phyloP scores from a whole-genome alignment of 768 basidiomycete genomes.

The Mycena belliarum region DNA sequence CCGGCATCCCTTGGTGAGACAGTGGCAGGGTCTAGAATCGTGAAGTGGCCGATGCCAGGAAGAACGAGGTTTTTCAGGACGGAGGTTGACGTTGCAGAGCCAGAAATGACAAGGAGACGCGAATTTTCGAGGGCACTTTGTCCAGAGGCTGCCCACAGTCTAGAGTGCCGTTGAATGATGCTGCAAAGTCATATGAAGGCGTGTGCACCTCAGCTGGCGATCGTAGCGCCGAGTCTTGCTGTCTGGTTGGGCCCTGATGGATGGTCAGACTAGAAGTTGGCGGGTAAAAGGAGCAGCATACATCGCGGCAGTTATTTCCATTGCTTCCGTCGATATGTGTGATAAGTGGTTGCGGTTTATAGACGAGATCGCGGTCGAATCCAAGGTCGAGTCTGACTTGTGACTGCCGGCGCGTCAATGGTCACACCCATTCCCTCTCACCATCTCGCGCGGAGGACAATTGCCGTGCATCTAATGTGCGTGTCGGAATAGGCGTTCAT shows the following conservation, averaged over 20 bases:
- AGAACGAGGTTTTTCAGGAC: slow-evolving; percentile 96
- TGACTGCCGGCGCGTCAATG: background rate
- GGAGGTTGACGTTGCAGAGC: slow-evolving; percentile 81
- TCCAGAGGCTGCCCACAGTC: slow-evolving; percentile 92
- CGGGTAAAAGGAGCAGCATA: background rate
- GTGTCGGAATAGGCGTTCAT: too few species aligned
- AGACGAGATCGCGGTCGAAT: too few species aligned
- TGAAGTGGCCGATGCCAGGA: slow-evolving; percentile 95
- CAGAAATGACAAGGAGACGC: slow-evolving; percentile 78
- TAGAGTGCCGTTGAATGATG: background rate
- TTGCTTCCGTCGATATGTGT: slow-evolving; percentile 10
- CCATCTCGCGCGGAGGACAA: too few species aligned
- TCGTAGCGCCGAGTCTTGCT: slow-evolving; percentile 91
- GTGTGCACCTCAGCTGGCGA: slow-evolving; percentile 79
- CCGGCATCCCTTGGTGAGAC: slow-evolving; percentile 81
- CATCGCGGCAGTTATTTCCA: slow-evolving; percentile 11
- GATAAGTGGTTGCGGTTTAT: background rate
- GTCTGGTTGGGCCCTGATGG: slow-evolving; percentile 57
- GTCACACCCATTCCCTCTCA: background rate
- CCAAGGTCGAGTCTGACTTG: background rate
- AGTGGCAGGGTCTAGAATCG: slow-evolving; percentile 70
- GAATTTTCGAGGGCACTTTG: slow-evolving; percentile 87
- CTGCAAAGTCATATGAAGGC: slow-evolving; percentile 18
- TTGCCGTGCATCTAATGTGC: too few species aligned
- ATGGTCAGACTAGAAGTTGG: background rate